Base-by-base conservation (phyloP, 495 filamentous ascomycete species). In the Penicillium roqueforti region DNA sequence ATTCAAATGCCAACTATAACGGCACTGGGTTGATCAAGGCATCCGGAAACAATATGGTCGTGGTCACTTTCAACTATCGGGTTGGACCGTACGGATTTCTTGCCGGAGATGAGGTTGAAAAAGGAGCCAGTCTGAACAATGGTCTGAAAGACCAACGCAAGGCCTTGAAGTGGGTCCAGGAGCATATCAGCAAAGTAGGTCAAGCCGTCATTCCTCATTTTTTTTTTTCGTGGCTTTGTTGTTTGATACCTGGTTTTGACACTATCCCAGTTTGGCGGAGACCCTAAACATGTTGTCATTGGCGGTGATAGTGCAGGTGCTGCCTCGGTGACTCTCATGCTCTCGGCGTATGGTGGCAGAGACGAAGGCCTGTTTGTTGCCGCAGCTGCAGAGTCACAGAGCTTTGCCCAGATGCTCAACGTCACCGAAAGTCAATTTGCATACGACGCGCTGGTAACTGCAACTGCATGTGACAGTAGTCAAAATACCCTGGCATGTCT, bases 41-140 rank as follows among this genome's bases (percentile, higher is more conserved):
- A 9, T 83, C 83, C 0, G 76, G 72, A 6, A 68, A 74, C 46
- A 75, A 79, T 36, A 83, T 91, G 39, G 73, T 91, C 4, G 75
- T 91, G 25, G 83, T 92, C 13, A 87, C 80, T 53, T 85, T 91
- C 71, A 91, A 91, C 62, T 91, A 91, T 56, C 83, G 88, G 6
- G 86, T 91, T 13, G 87, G 88, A 0, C 75, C 86, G 0, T 87
- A 81, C 67, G 88, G 88, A 0, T 91, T 91, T 54, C 72, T 91
- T 0, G 85, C 87, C 1, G 79, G 83, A 45, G 63, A 80, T 18
- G 76, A 85, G 51, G 70, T 90, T 6, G 62, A 74, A 39, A 60
- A 76, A 40, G 76, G 76, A 3, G 72, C 61, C 6, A 80, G 80
- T 56, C 59, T 88, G 20, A 91, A 92, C 59, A 85, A 80, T 57